Percentiles rank a stretch among this genome's conserved stretches.
phyloP scores from a whole-genome alignment of 768 basidiomycete genomes.

The Xerocomus brunneocitrinus region DNA sequence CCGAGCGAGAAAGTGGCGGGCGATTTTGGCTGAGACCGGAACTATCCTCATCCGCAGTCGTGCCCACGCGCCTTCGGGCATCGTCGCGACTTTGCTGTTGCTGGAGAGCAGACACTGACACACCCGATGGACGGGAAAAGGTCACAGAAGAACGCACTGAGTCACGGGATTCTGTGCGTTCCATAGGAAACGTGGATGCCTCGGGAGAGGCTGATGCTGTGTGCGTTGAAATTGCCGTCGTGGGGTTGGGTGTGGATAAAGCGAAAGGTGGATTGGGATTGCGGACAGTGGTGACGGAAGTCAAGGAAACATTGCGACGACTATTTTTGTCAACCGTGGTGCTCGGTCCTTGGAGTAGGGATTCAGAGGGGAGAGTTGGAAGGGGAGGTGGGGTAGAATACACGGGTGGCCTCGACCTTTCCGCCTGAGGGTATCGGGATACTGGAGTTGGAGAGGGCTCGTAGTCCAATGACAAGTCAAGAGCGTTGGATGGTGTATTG shows the following conservation, averaged over 20 bases:
- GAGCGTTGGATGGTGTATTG: constrained; percentile 20
- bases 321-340: constrained; percentile 22
- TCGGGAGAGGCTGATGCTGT: constrained; percentile 52
- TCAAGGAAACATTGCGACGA: constrained; percentile 42
- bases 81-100: constrained; percentile 43
- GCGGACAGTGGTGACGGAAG: constrained; percentile 45
- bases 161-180: constrained; percentile 46
- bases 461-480: constrained; percentile 32
- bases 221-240: constrained; percentile 63
- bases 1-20: constrained; percentile 39
- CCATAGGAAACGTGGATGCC: constrained; percentile 28
- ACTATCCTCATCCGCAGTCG: constrained; percentile 23
- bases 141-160: constrained; percentile 48
- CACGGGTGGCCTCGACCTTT: constrained; percentile 43
- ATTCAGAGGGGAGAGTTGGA: constrained; percentile 57
- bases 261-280: constrained; percentile 40
- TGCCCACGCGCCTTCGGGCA: constrained; percentile 33
- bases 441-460: constrained; percentile 47
- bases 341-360: constrained; percentile 28
- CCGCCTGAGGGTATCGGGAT: constrained; percentile 31
- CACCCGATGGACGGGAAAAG: constrained; percentile 59
- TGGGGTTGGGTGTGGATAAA: constrained; percentile 51
- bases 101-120: constrained; percentile 52
- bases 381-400: constrained; percentile 56
- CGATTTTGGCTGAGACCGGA: constrained; percentile 22